Conservation (phyloP, 1,284 basidiomycete genomes). For the Tilletia horrida region DNA sequence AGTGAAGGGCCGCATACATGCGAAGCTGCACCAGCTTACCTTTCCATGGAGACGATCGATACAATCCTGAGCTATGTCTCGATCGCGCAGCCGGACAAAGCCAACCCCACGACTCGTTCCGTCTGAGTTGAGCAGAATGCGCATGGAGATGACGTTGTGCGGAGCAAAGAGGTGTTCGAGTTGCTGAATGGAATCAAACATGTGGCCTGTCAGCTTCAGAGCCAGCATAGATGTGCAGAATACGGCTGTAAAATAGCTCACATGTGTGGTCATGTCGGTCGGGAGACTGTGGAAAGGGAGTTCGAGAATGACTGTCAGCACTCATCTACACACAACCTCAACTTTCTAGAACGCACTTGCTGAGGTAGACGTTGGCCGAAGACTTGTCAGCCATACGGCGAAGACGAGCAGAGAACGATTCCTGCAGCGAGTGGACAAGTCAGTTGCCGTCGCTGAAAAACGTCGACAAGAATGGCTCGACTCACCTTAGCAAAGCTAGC, state of each 20-base stretch:
- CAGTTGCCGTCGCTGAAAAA: background rate
- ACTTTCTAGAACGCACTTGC: conserved; percentile 27
- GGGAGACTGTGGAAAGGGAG: conserved; percentile 1
- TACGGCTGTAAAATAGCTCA: background rate
- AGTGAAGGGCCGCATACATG: background rate
- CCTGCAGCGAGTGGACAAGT: conserved; percentile 18
- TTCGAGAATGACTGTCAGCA: background rate
- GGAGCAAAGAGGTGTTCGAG: conserved; percentile 47
- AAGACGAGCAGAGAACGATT: conserved; percentile 40
- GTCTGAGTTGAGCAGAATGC: conserved; percentile 40
- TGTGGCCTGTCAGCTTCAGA: background rate
- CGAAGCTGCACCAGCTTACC: conserved; percentile 13
- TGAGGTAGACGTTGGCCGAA: conserved; percentile 45
- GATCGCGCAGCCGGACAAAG: conserved; percentile 39
- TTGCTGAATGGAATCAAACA: conserved; percentile 22
- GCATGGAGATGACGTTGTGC: conserved; percentile 38
- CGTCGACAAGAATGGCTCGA: background rate
- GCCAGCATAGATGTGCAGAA: background rate
- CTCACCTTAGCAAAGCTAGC: conserved; percentile 41
- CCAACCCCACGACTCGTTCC: conserved; percentile 43
- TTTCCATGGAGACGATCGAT: conserved; percentile 41
- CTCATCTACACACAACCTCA: background rate
- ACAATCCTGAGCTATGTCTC: conserved; percentile 37
- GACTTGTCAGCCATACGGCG: conserved; percentile 37
- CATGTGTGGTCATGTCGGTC: conserved; percentile 10